phyloP scores from a whole-genome alignment of 352 stramenopile species.

The Phytophthora vignae region DNA sequence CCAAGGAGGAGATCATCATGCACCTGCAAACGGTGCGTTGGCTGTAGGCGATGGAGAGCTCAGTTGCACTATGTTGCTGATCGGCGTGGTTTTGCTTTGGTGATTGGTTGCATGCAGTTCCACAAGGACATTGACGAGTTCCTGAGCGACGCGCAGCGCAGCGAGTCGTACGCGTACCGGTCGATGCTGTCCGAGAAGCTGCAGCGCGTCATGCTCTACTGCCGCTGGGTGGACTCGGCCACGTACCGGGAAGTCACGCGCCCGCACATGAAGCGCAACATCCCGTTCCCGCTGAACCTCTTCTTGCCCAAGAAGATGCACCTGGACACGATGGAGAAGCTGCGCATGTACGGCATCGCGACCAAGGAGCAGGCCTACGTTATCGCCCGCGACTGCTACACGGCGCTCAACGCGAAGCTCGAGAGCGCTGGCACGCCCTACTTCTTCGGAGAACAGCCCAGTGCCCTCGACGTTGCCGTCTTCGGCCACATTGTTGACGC shows the following conservation, averaged over 20 bases:
- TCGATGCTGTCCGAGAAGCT: conserved; percentile 87
- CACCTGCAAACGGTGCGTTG: conserved; percentile 79
- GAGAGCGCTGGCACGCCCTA: conserved; percentile 57
- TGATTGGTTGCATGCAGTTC: conserved; percentile 48
- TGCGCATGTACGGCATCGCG: conserved; percentile 61
- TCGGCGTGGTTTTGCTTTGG: background rate
- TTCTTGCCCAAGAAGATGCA: conserved; percentile 90
- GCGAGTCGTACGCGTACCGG: conserved; percentile 85
- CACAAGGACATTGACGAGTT: conserved; percentile 82
- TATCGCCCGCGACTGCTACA: conserved; percentile 86
- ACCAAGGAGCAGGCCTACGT: conserved; percentile 88
- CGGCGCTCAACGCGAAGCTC: conserved; percentile 83
- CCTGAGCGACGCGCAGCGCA: conserved; percentile 75
- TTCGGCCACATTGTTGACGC: conserved; percentile 88
- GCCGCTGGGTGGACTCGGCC: conserved; percentile 84
- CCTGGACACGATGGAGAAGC: conserved; percentile 64
- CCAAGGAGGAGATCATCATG: conserved; percentile 87
- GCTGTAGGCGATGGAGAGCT: background rate
- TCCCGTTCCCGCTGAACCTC: conserved; percentile 86
- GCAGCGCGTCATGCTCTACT: conserved; percentile 82
- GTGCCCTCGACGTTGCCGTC: conserved; percentile 78
- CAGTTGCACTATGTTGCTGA: background rate
- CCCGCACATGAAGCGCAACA: conserved; percentile 79
- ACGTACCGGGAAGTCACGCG: conserved; percentile 89
- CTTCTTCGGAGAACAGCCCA: conserved; percentile 77